Base-by-base conservation (phyloP, 352 stramenopile species). In the Paralagenidium karlingii region DNA sequence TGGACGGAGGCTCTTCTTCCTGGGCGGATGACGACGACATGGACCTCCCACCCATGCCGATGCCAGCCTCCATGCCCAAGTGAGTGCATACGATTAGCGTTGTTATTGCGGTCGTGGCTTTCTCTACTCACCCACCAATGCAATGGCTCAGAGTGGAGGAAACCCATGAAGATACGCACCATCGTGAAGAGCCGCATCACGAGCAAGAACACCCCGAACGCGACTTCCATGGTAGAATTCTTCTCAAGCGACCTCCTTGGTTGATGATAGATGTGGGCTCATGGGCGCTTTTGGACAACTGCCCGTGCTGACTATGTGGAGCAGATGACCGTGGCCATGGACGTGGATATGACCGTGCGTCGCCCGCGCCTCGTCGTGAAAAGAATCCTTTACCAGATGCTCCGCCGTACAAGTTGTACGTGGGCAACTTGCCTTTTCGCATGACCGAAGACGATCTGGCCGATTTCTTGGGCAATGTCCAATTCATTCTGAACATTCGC, bases 1-100 rank as follows among this genome's bases (percentile, higher is more conserved):
- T 56, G 43, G 43, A 56, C 29, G 64, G 53, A 49, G 58, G 58
- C 38, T 67, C 55, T 26, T 77, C 51, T 58, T 86, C 71, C 15
- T 90, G 76, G 76, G 76, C 76, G 38, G 76, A 90, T 36, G 76
- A 89, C 34, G 76, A 90, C 40, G 73, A 84, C 41, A 39, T 60
- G 24, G 73, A 87, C 43, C 39, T 64, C 19, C 53, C 62, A 51
- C 65, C 63, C 8, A 49, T 82, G 13, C 58, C 62, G 10, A 50
- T 59, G 8, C 34, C 45, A 15, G 53, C 53, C 18, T 69, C 71
- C 44, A 54, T 79, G 15, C 40, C 51, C 34, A 60, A 64, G 68
- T 83, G n/a, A n/a, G n/a, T n/a, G n/a, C n/a, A n/a, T n/a, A n/a
- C n/a, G n/a, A n/a, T n/a, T n/a, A n/a, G n/a, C n/a, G n/a, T n/a